Conservation (phyloP, 768 basidiomycete genomes). For the Rubroboletus satanas region DNA sequence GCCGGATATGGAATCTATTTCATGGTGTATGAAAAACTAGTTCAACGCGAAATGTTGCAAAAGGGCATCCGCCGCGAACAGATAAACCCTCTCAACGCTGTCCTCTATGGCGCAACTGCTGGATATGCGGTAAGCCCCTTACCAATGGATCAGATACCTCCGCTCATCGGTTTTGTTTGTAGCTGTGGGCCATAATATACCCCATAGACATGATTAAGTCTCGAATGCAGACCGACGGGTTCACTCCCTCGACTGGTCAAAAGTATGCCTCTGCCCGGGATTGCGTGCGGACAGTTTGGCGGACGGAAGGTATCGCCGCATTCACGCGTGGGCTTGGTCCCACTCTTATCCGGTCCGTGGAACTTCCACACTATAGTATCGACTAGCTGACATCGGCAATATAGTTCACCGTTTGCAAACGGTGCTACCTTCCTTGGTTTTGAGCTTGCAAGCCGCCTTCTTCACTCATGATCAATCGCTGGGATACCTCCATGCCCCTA, state of each 20-base stretch:
- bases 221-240: conserved; percentile 92
- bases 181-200: conserved; percentile 93
- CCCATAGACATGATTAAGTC: conserved; percentile 97
- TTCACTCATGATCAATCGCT: conserved; percentile 38
- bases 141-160: not conserved
- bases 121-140: conserved; percentile 76
- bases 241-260: conserved; percentile 66
- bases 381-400: conserved; percentile 6
- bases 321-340: conserved; percentile 92
- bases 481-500: not conserved
- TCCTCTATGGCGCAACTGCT: conserved; percentile 86
- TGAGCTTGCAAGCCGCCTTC: conserved; percentile 79
- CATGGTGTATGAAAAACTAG: conserved; percentile 85
- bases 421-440: conserved; percentile 96
- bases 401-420: conserved; percentile 91
- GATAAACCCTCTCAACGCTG: conserved; percentile 70
- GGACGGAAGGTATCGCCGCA: conserved; percentile 75
- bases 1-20: conserved; percentile 87
- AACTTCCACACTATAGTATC: conserved; percentile 1
- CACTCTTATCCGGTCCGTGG: conserved; percentile 78
- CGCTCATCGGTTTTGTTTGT: conserved; percentile 8
- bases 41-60: conserved; percentile 78
- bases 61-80: conserved; percentile 72
- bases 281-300: conserved; percentile 79
- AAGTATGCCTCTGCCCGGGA: conserved; percentile 82